Evolutionary conservation across 148 eudicot species (phyloP).

Genomic region (Hydrangea macrophylla): DNA sequence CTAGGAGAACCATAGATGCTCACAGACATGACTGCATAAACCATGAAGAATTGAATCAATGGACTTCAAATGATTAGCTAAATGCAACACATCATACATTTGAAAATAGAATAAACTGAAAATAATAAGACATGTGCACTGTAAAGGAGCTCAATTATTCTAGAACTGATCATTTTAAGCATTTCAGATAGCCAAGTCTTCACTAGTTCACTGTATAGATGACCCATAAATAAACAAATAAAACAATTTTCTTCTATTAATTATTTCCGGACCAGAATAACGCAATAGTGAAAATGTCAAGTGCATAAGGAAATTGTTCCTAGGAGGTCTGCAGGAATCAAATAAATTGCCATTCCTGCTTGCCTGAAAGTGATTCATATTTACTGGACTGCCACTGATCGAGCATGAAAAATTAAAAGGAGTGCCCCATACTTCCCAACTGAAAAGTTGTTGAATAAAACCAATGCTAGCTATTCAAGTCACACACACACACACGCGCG

Average conservation of each 20-base stretch:
- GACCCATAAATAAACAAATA: background rate
- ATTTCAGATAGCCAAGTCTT: background rate
- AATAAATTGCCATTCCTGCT: background rate
- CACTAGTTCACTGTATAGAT: background rate
- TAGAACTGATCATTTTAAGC: background rate
- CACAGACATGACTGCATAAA: slow-evolving; percentile 64
- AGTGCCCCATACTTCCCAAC: background rate
- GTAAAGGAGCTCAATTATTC: background rate
- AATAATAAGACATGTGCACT: background rate
- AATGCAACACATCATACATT: background rate
- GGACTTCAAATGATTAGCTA: background rate
- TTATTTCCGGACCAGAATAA: background rate
- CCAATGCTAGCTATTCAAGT: too few relatives aligned
- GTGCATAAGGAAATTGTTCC: background rate
- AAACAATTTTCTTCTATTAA: background rate
- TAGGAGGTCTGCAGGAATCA: background rate
- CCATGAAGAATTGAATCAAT: slow-evolving; percentile 5
- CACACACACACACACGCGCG: background rate
- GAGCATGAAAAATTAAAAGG: background rate
- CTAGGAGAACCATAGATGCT: slow-evolving; percentile 89
- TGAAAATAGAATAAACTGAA: background rate
- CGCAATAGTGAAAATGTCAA: background rate
- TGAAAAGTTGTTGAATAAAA: background rate
- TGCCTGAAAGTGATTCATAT: background rate
- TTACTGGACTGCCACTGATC: background rate